Evolutionary conservation across 306 rosid genomes (phyloP).

Genomic region (Hippophae gyantsensis): DNA sequence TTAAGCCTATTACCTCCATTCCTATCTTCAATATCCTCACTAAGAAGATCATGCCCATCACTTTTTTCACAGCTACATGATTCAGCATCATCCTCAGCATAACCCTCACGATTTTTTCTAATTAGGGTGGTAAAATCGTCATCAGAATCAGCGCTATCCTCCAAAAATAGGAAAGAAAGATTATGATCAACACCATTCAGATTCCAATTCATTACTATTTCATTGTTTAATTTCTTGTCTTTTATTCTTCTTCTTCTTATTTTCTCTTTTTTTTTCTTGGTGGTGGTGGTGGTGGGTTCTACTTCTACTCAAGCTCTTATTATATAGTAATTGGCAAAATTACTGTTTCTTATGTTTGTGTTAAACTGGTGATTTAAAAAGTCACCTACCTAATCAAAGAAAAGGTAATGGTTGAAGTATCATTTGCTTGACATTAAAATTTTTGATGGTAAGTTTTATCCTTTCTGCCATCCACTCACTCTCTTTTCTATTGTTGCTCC

Average conservation of each 20-base stretch:
- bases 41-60: neutral
- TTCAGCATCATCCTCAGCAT: slow-evolving; percentile 30
- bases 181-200: slow-evolving; percentile 20
- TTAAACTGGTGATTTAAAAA: slow-evolving; percentile 8
- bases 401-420: slow-evolving; percentile 21
- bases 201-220: slow-evolving; percentile 16
- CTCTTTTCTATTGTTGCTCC: neutral
- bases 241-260: neutral
- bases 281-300: neutral
- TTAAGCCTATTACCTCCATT: neutral
- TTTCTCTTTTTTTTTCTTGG: neutral
- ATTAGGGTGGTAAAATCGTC: slow-evolving; percentile 16
- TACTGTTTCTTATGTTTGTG: neutral
- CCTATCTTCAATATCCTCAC: neutral
- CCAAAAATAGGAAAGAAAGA: slow-evolving; percentile 31
- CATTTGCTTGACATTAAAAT: slow-evolving; percentile 29
- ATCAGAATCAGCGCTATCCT: slow-evolving; percentile 49
- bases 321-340: neutral
- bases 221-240: too few relatives aligned
- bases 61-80: slow-evolving; percentile 29
- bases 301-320: neutral
- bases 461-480: slow-evolving; percentile 30
- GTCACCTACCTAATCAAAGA: slow-evolving; percentile 18
- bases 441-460: slow-evolving; percentile 30
- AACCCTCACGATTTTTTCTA: neutral